Percentiles rank a stretch among this genome's conserved stretches.
Conservation (phyloP, 495 filamentous ascomycete species). For the Talaromyces borbonicus region DNA sequence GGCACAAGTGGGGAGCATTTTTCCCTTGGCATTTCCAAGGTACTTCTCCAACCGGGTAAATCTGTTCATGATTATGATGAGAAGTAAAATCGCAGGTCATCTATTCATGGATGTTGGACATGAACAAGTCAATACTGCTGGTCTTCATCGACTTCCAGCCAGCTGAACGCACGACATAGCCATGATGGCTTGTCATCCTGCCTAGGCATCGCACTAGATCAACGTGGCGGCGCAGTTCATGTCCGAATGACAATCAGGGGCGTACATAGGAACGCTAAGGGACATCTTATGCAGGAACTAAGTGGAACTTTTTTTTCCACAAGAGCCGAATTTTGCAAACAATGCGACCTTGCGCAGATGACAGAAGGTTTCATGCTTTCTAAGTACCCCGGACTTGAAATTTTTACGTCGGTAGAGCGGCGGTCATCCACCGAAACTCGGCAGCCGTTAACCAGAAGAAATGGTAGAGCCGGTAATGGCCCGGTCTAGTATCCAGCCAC, state of each 20-base stretch:
- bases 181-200: no score
- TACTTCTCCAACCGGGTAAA: no score
- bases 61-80: no score
- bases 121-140: no score
- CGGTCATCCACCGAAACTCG: not conserved
- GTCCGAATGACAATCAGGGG: not conserved
- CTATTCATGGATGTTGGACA: no score
- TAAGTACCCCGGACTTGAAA: not conserved
- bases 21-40: no score
- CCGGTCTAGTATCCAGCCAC: not conserved
- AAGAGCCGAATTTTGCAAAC: not conserved
- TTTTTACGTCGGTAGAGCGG: not conserved
- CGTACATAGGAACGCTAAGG: not conserved
- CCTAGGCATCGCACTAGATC: not conserved
- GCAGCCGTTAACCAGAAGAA: not conserved
- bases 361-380: not conserved
- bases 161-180: no score
- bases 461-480: not conserved
- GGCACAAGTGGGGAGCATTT: not conserved
- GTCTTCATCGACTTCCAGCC: no score
- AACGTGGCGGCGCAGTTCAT: not conserved
- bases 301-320: not conserved
- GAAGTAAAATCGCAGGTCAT: no score
- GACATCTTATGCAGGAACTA: not conserved
- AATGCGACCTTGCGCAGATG: constrained; percentile 1